Conservation (phyloP, 2,329 filamentous ascomycete genomes). For the Monosporascus sp. region DNA sequence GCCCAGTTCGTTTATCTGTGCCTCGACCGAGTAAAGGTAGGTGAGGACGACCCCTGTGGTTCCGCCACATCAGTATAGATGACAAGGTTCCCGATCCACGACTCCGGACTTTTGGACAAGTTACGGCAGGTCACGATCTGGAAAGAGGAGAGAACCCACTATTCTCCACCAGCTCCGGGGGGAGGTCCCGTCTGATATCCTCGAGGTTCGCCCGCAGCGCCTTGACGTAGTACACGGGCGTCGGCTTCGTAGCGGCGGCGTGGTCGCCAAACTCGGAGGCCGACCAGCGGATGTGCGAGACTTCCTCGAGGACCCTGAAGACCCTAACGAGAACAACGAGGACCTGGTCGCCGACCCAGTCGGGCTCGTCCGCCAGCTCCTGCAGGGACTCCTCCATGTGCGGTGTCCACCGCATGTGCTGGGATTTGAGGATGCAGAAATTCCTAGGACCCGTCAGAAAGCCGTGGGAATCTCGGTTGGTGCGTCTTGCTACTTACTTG, state of each 20-base stretch:
- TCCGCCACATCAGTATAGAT: neutral
- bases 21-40: conserved; percentile 31
- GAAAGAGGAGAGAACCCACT: conserved; percentile 20
- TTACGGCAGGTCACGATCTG: too few relatives aligned
- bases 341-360: conserved; percentile 44
- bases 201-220: conserved; percentile 22
- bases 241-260: conserved; percentile 6
- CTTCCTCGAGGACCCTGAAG: conserved; percentile 18
- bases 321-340: conserved; percentile 32
- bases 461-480: neutral
- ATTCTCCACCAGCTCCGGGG: conserved; percentile 19
- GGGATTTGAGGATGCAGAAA: conserved; percentile 19
- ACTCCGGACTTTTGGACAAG: too few relatives aligned
- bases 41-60: conserved; percentile 29
- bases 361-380: conserved; percentile 38
- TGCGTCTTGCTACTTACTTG: conserved; percentile 15
- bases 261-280: conserved; percentile 8
- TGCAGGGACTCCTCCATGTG: conserved; percentile 55
- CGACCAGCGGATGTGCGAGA: conserved; percentile 16
- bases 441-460: conserved; percentile 9
- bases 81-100: neutral
- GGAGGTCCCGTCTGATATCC: conserved; percentile 17
- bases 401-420: conserved; percentile 47
- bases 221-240: conserved; percentile 24
- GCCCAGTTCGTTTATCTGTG: conserved; percentile 33